Evolutionary conservation across 2,329 filamentous ascomycete genomes (phyloP).

Genomic region (Stemphylium beticola): DNA sequence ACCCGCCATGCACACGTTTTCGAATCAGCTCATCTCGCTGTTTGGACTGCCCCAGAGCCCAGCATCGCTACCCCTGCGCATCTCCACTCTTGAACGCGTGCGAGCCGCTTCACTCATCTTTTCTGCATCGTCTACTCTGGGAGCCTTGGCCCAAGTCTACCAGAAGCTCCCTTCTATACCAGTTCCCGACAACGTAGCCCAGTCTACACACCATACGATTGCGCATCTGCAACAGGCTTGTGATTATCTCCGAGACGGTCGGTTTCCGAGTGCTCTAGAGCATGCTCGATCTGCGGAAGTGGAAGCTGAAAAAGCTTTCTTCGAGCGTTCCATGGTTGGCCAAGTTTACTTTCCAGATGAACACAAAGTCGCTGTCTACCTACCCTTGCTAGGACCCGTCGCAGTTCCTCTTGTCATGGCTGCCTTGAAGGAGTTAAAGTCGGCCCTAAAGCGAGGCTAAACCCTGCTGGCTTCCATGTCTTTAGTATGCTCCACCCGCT

Average conservation of each 20-base stretch:
- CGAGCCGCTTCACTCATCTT: slow-evolving; percentile 84
- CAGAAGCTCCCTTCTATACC: slow-evolving; percentile 83
- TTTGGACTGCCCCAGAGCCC: slow-evolving; percentile 83
- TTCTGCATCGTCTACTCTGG: slow-evolving; percentile 89
- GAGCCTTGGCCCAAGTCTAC: slow-evolving; percentile 87
- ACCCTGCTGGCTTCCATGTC: background rate
- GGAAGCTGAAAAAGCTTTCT: slow-evolving; percentile 92
- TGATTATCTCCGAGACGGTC: slow-evolving; percentile 66
- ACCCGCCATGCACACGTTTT: slow-evolving; percentile 86
- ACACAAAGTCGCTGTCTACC: slow-evolving; percentile 95
- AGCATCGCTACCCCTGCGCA: slow-evolving; percentile 77
- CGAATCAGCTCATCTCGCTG: slow-evolving; percentile 85
- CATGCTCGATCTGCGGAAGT: slow-evolving; percentile 85
- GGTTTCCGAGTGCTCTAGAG: slow-evolving; percentile 71
- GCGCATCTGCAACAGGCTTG: slow-evolving; percentile 79
- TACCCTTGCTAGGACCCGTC: slow-evolving; percentile 88
- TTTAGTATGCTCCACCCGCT: too few species aligned
- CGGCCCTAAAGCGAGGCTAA: slow-evolving; percentile 29
- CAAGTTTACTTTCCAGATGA: slow-evolving; percentile 99
- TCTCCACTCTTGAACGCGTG: slow-evolving; percentile 85
- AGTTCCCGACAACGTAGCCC: slow-evolving; percentile 84
- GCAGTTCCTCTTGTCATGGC: slow-evolving; percentile 89
- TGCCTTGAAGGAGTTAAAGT: slow-evolving; percentile 71
- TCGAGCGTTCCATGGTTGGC: slow-evolving; percentile 98
- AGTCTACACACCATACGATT: slow-evolving; percentile 82